Evolutionary conservation across 1,139 yeast species (phyloP).

Genomic region (Scheffersomyces quercinus): DNA sequence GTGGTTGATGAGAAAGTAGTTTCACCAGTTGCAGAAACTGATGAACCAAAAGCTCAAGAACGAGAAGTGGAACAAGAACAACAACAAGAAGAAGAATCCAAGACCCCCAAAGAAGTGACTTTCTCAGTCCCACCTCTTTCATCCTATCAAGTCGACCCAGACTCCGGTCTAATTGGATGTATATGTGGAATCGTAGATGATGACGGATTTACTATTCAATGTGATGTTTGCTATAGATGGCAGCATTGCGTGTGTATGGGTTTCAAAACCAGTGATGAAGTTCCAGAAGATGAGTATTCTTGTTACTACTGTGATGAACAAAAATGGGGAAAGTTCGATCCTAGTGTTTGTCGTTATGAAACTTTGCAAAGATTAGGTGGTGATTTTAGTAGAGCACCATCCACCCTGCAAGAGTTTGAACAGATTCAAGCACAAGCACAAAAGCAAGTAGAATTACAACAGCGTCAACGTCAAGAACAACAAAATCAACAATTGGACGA

Average conservation of each 20-base stretch:
- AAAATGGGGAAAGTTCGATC: conserved; percentile 51
- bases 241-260: conserved; percentile 92
- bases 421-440: conserved; percentile 7
- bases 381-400: background rate
- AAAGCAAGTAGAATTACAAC: conserved; percentile 1
- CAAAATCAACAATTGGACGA: conserved; percentile 5
- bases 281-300: conserved; percentile 75
- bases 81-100: background rate
- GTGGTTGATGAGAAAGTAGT: background rate
- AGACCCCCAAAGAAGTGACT: background rate
- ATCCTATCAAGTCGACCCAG: conserved; percentile 68
- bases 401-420: background rate
- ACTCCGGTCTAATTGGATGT: conserved; percentile 85
- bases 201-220: conserved; percentile 93
- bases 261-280: conserved; percentile 67
- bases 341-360: conserved; percentile 38
- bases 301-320: conserved; percentile 76
- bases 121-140: conserved; percentile 31
- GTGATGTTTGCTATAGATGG: conserved; percentile 91
- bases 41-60: conserved; percentile 2
- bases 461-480: conserved; percentile 7
- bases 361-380: conserved; percentile 36
- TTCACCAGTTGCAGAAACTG: conserved; percentile 1
- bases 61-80: background rate
- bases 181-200: conserved; percentile 87